These are phyloP conservation scores for Sporisorium scitamineum DNA, from an alignment of 1,284 basidiomycete genomes.

Conservation along the genomic window DNA sequence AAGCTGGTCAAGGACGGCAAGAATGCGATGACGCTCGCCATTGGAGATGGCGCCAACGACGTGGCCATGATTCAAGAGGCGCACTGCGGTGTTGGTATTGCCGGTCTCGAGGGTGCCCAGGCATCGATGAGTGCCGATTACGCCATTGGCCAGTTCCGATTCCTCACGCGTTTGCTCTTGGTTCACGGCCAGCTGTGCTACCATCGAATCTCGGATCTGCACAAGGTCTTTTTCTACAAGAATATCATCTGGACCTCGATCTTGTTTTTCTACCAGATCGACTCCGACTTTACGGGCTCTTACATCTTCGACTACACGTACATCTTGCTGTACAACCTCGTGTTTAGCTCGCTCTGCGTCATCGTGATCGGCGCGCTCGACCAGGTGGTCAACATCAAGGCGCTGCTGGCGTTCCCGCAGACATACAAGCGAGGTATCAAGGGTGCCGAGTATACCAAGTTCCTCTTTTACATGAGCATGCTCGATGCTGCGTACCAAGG, in stretches of 20 bases:
- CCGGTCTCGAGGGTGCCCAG: conserved; percentile 95
- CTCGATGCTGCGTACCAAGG: conserved; percentile 93
- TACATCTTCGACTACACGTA: conserved; percentile 91
- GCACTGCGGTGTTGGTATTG: conserved; percentile 92
- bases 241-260: conserved; percentile 76
- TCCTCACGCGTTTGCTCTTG: conserved; percentile 86
- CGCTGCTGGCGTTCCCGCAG: conserved; percentile 89
- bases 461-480: conserved; percentile 96
- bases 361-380: conserved; percentile 94
- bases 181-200: conserved; percentile 98
- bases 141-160: conserved; percentile 96
- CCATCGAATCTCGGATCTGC: conserved; percentile 85
- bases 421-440: conserved; percentile 92
- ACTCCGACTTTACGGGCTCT: conserved; percentile 89
- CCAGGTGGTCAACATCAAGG: conserved; percentile 92
- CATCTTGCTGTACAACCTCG: conserved; percentile 78
- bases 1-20: conserved; percentile 94
- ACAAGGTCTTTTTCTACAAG: conserved; percentile 88
- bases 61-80: conserved; percentile 99
- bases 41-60: conserved; percentile 96
- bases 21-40: conserved; percentile 94
- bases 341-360: conserved; percentile 94
- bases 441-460: conserved; percentile 89
- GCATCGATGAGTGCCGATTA: conserved; percentile 99
- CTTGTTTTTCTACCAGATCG: conserved; percentile 94